A percentile compares a stretch with the other conserved stretches of the same genome.
Evolutionary conservation across 768 basidiomycete species (phyloP).

Genomic region (Psilocybe cubensis): DNA sequence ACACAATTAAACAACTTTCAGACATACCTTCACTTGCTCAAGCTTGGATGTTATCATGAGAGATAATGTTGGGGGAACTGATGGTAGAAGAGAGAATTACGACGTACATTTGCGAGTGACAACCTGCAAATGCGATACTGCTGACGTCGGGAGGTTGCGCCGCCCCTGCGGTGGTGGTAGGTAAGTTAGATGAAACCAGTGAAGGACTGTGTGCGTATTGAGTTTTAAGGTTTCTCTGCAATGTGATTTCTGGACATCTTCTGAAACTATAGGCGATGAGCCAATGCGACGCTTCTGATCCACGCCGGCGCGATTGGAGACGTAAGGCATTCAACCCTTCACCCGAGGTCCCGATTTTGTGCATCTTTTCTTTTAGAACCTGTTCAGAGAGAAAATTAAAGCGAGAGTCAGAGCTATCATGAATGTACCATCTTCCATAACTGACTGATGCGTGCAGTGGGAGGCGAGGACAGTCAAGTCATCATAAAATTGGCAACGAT

Average conservation of each 20-base stretch:
- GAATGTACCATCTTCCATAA: not conserved
- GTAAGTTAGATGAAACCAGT: slow-evolving; percentile 41
- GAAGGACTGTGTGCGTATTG: slow-evolving; percentile 41
- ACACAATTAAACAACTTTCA: slow-evolving; percentile 32
- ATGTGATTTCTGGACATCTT: not conserved
- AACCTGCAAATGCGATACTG: slow-evolving; percentile 36
- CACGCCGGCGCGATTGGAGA: slow-evolving; percentile 39
- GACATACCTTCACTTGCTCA: too few species aligned
- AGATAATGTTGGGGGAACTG: slow-evolving; percentile 44
- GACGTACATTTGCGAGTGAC: slow-evolving; percentile 41
- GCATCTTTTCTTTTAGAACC: slow-evolving; percentile 23
- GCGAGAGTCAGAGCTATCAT: slow-evolving; percentile 33
- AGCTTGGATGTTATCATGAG: slow-evolving; percentile 42
- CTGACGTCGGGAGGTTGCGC: slow-evolving; percentile 39
- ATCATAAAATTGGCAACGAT: not conserved
- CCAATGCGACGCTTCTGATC: slow-evolving; percentile 18
- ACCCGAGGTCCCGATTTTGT: not conserved
- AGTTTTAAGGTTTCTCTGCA: not conserved
- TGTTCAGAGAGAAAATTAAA: slow-evolving; percentile 36
- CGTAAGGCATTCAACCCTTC: slow-evolving; percentile 23
- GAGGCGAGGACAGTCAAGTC: slow-evolving; percentile 33
- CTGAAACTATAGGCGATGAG: slow-evolving; percentile 22
- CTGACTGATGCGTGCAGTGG: slow-evolving; percentile 35
- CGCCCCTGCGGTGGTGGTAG: slow-evolving; percentile 43
- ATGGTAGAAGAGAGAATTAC: slow-evolving; percentile 29